Conservation (phyloP, 257 asterid species). For the Dorcoceras hygrometricum region DNA sequence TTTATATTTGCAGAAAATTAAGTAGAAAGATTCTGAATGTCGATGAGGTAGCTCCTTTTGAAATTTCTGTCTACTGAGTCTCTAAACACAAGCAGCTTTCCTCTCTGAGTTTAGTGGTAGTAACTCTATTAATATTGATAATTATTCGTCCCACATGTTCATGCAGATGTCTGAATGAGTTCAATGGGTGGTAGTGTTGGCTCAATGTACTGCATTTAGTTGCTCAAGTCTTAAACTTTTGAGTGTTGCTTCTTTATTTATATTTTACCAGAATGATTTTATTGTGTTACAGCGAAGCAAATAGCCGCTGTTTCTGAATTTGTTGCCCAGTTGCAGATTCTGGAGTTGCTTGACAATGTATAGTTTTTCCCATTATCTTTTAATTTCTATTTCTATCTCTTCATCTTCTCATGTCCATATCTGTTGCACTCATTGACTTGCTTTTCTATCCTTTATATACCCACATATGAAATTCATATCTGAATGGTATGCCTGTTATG, state of each 20-base stretch:
- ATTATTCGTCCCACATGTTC: neutral
- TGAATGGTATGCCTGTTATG: neutral
- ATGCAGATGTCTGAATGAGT: neutral
- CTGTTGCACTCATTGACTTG: neutral
- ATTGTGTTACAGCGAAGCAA: constrained; percentile 58
- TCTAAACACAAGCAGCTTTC: neutral
- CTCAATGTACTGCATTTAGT: neutral
- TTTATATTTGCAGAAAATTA: neutral
- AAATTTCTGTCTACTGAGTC: neutral
- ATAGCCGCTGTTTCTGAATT: constrained; percentile 73
- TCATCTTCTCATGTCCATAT: neutral
- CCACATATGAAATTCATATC: too few species aligned
- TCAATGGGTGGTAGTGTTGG: neutral
- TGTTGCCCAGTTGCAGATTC: constrained; percentile 80
- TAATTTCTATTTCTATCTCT: neutral
- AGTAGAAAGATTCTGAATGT: neutral
- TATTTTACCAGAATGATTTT: neutral
- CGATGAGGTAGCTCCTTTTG: neutral
- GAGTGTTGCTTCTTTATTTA: neutral
- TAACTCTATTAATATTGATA: neutral
- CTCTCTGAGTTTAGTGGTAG: neutral
- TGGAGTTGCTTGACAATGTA: constrained; percentile 95
- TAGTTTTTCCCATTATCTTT: constrained; percentile 10
- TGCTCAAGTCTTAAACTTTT: neutral
- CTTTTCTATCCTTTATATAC: too few species aligned